Percentiles rank a stretch among this genome's conserved stretches.
Conservation (phyloP, 495 filamentous ascomycete species). For the Xylaria bambusicola region DNA sequence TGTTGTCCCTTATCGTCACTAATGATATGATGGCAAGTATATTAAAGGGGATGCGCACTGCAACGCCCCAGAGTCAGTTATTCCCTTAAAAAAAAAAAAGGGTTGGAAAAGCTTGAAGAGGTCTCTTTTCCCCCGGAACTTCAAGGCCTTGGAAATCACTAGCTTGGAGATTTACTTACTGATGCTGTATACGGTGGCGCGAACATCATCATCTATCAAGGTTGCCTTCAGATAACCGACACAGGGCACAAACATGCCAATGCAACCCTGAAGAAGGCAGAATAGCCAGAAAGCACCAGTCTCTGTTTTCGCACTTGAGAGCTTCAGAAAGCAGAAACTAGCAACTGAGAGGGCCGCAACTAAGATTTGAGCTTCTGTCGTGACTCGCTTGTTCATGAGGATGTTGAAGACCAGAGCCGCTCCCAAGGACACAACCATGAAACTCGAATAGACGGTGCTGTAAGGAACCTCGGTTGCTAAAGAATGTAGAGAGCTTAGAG, state of each 20-base stretch:
- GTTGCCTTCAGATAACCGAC: conserved; percentile 52
- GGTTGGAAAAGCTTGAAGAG: too few relatives aligned
- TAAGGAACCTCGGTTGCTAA: conserved; percentile 46
- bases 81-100: too few relatives aligned
- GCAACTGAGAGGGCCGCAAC: conserved; percentile 38
- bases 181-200: conserved; percentile 55
- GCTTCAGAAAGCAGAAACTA: conserved; percentile 40
- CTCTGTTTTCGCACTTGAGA: conserved; percentile 44
- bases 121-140: too few relatives aligned
- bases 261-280: conserved; percentile 53
- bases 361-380: conserved; percentile 37
- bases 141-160: too few relatives aligned
- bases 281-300: conserved; percentile 54
- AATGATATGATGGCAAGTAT: conserved; percentile 55
- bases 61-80: neutral
- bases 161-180: conserved; percentile 3
- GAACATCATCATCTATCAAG: conserved; percentile 51
- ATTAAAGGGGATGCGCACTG: conserved; percentile 56
- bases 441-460: conserved; percentile 57
- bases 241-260: conserved; percentile 57
- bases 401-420: conserved; percentile 49
- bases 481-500: conserved; percentile 43
- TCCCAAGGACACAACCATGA: conserved; percentile 59
- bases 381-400: conserved; percentile 30
- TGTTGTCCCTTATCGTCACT: conserved; percentile 44